phyloP scores from a whole-genome alignment of 495 filamentous ascomycete species.

The Talaromyces wortmannii region DNA sequence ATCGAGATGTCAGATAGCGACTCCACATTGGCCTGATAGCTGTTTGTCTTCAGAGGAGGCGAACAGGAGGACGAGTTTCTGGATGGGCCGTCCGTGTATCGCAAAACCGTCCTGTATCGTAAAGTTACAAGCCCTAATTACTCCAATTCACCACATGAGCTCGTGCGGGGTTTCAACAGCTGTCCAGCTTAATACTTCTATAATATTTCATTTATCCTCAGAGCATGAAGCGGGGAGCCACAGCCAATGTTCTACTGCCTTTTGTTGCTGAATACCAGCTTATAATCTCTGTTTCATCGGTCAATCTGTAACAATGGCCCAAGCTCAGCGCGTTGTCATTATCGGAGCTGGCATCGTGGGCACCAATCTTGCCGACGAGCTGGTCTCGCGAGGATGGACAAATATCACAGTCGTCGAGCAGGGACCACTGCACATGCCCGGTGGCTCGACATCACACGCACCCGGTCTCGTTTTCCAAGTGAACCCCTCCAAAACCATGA shows the following conservation, averaged over 20 bases:
- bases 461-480: slow-evolving; percentile 48
- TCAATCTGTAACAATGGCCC: slow-evolving; percentile 8
- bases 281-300: background rate
- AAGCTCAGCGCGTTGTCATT: slow-evolving; percentile 34
- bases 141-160: background rate
- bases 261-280: background rate
- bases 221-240: too few species aligned
- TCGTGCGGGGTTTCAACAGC: background rate
- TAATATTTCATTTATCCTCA: background rate
- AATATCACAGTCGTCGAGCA: slow-evolving; percentile 50
- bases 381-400: slow-evolving; percentile 40
- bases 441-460: slow-evolving; percentile 46
- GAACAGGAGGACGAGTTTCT: background rate
- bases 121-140: background rate
- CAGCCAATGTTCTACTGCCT: too few species aligned
- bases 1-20: background rate
- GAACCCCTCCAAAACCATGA: slow-evolving; percentile 43
- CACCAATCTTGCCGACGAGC: slow-evolving; percentile 45
- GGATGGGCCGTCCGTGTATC: background rate
- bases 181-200: background rate
- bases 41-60: too few species aligned
- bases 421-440: slow-evolving; percentile 42
- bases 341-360: slow-evolving; percentile 50
- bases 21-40: background rate
- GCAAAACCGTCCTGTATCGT: background rate